Evolutionary conservation across 2,329 filamentous ascomycete genomes (phyloP).

Genomic region (Sarocladium strictum): DNA sequence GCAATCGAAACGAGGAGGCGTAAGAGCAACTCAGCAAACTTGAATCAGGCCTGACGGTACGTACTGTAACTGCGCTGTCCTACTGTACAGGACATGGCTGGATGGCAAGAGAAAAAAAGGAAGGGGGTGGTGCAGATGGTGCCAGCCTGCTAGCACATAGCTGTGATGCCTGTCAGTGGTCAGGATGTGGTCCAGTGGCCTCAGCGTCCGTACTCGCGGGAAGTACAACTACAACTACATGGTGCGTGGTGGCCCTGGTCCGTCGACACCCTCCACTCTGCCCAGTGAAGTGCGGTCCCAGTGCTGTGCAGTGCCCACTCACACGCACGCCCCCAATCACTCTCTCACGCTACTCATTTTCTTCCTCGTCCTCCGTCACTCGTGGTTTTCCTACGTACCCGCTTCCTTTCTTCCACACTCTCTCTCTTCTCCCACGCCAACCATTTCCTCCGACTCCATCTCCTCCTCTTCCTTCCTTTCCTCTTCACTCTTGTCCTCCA

Average conservation of each 20-base stretch:
- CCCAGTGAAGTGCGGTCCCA: constrained; percentile 5
- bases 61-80: constrained; percentile 1
- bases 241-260: background rate
- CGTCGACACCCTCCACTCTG: constrained; percentile 1
- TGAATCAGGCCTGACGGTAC: constrained; percentile 3
- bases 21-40: constrained; percentile 6
- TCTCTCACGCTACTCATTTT: constrained; percentile 9
- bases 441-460: constrained; percentile 3
- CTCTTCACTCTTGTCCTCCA: background rate
- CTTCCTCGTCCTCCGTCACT: constrained; percentile 7
- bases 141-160: background rate
- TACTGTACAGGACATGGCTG: background rate
- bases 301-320: background rate
- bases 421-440: constrained; percentile 1
- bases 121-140: too few relatives aligned
- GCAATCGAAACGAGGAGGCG: constrained; percentile 5
- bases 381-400: constrained; percentile 4
- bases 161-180: constrained; percentile 1
- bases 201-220: background rate
- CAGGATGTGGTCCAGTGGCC: background rate
- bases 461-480: background rate
- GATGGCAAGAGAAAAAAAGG: background rate
- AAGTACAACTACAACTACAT: too few relatives aligned
- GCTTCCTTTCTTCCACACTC: background rate
- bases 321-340: constrained; percentile 8